These are phyloP conservation scores for Cercospora sesami DNA, from an alignment of 2,329 filamentous ascomycete species.

Conservation along the genomic window DNA sequence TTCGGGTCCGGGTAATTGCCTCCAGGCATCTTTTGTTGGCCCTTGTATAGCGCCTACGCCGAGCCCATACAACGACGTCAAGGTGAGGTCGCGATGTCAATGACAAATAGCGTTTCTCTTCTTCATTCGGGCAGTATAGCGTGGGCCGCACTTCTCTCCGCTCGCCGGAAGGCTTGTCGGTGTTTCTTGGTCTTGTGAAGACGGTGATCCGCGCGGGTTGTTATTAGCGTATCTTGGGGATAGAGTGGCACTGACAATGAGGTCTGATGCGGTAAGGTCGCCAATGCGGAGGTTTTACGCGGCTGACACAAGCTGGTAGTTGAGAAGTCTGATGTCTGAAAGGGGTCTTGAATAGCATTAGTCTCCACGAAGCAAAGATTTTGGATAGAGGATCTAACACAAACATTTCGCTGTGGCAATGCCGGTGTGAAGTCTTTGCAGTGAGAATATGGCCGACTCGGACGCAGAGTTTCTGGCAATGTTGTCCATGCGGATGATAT, in stretches of 20 bases:
- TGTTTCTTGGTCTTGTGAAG: not conserved
- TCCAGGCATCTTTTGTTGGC: not conserved
- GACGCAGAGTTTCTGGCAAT: not conserved
- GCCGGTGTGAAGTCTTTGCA: not conserved
- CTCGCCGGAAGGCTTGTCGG: not conserved
- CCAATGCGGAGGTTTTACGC: not conserved
- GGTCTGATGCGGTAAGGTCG: not conserved
- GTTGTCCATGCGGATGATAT: not conserved
- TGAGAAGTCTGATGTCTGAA: not conserved
- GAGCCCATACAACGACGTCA: not conserved
- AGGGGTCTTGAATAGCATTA: not conserved
- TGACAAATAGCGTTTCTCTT: not conserved
- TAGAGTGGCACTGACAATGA: not conserved
- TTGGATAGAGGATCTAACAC: not conserved
- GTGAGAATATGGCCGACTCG: not conserved
- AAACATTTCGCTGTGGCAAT: not conserved
- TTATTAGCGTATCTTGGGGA: not conserved
- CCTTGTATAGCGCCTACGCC: not conserved
- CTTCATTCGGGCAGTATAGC: not conserved
- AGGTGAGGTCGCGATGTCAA: not conserved
- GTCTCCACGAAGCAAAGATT: not conserved
- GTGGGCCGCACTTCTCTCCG: not conserved
- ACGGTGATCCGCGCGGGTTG: not conserved
- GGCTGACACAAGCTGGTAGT: not conserved
- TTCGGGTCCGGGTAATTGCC: not conserved